A percentile compares a stretch with the other conserved stretches of the same genome.
These are phyloP conservation scores for Pythium biforme DNA, from an alignment of 352 stramenopile genomes.

Conservation along the genomic window DNA sequence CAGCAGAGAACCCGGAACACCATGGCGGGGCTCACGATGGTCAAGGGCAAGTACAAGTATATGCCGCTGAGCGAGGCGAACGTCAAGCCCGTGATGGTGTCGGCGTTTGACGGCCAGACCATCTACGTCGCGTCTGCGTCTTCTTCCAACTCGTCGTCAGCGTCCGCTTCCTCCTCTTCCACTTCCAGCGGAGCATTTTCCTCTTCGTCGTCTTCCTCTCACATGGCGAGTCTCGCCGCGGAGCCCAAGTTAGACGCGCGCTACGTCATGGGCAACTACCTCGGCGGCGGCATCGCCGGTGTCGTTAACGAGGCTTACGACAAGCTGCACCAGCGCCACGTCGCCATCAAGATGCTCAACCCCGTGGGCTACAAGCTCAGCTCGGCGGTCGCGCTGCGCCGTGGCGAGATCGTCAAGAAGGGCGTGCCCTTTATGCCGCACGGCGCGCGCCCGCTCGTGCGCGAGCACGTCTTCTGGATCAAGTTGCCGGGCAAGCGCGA, in stretches of 20 bases:
- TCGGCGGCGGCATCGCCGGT: slow-evolving; percentile 90
- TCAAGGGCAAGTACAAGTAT: slow-evolving; percentile 63
- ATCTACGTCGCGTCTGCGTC: slow-evolving; percentile 44
- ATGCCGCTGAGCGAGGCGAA: slow-evolving; percentile 86
- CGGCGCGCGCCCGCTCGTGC: slow-evolving; percentile 45
- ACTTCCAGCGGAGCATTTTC: neutral
- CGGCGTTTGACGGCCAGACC: slow-evolving; percentile 76
- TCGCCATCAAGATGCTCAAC: slow-evolving; percentile 98
- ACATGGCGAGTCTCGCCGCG: neutral
- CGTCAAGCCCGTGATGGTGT: slow-evolving; percentile 71
- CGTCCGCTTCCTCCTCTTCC: neutral
- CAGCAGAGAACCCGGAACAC: too few relatives aligned
- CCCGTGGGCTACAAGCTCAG: slow-evolving; percentile 94
- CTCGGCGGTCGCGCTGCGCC: slow-evolving; percentile 60
- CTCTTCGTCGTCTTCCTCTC: slow-evolving; percentile 1
- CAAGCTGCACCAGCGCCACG: slow-evolving; percentile 62
- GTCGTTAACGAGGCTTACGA: slow-evolving; percentile 92
- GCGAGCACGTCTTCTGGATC: slow-evolving; percentile 81
- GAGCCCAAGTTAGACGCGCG: slow-evolving; percentile 30
- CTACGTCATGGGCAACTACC: slow-evolving; percentile 90
- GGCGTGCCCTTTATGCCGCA: slow-evolving; percentile 50
- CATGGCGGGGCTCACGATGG: slow-evolving; percentile 29
- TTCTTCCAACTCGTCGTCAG: slow-evolving; percentile 1
- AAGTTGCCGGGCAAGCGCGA: slow-evolving; percentile 59
- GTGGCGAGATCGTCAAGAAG: slow-evolving; percentile 86